These are phyloP conservation scores for Pichia cephalocereana DNA, from an alignment of 805 yeast genomes.

Conservation along the genomic window DNA sequence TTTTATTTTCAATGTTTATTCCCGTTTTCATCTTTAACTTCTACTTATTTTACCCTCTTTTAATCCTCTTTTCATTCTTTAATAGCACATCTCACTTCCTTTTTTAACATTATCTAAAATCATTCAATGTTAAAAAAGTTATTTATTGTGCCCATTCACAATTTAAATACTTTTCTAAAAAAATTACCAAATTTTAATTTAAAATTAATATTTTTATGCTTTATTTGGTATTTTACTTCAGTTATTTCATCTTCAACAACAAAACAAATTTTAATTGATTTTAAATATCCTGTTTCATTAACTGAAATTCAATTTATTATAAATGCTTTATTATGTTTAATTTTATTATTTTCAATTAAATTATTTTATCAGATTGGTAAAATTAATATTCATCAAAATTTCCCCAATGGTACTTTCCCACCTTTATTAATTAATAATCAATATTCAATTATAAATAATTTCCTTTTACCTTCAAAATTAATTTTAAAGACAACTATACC, in stretches of 20 bases:
- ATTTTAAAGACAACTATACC: conserved; percentile 69
- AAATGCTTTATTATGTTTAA: conserved; percentile 53
- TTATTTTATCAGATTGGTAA: background rate
- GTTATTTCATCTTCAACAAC: conserved; percentile 77
- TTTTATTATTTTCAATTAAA: conserved; percentile 20
- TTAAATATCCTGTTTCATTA: conserved; percentile 76
- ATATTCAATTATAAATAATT: conserved; percentile 25
- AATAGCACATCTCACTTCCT: background rate
- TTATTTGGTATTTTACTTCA: conserved; percentile 71
- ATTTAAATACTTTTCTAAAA: background rate
- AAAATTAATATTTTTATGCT: conserved; percentile 40
- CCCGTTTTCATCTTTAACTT: too few relatives aligned
- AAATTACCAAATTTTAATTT: conserved; percentile 11
- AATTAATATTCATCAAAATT: conserved; percentile 17
- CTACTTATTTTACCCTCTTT: background rate
- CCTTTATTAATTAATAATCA: conserved; percentile 23
- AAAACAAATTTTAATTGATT: conserved; percentile 61
- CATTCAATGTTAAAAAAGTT: background rate
- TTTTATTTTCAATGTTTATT: too few relatives aligned
- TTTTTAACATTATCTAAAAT: too few relatives aligned
- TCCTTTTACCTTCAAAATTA: conserved; percentile 45
- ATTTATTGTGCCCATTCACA: background rate
- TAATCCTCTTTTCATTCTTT: background rate
- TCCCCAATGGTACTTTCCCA: conserved; percentile 47
- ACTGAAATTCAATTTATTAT: conserved; percentile 81